A percentile compares a stretch with the other conserved stretches of the same genome.
phyloP scores from a whole-genome alignment of 441 rosid genomes.

The Croton setiger region DNA sequence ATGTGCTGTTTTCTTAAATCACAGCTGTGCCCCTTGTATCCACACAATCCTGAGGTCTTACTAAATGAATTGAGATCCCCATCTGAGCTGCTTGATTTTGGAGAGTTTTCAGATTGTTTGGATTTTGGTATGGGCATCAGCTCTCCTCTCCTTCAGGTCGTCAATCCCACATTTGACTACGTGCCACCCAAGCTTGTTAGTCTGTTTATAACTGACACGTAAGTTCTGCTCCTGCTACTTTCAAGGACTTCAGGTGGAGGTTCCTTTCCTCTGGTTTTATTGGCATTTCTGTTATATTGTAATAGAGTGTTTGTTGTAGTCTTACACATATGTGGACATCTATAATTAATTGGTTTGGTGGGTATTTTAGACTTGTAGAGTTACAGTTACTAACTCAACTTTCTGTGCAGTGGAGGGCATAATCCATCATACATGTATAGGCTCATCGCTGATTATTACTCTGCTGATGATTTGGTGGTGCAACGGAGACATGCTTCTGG shows the following conservation, averaged over 20 bases:
- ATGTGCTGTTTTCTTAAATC: slow-evolving; percentile 18
- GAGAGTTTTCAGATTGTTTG: slow-evolving; percentile 96
- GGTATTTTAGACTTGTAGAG: no score
- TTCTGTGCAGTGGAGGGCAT: slow-evolving; percentile 82
- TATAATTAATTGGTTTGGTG: not conserved
- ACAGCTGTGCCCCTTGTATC: slow-evolving; percentile 95
- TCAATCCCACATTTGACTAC: slow-evolving; percentile 92
- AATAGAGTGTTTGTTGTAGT: slow-evolving; percentile 6
- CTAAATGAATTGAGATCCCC: slow-evolving; percentile 96
- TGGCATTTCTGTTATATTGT: not conserved
- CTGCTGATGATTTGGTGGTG: slow-evolving; percentile 91
- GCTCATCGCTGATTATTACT: slow-evolving; percentile 93
- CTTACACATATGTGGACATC: not conserved
- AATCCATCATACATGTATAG: slow-evolving; percentile 96
- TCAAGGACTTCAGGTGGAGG: slow-evolving; percentile 3
- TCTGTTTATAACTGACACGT: slow-evolving; percentile 95
- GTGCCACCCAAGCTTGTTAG: slow-evolving; percentile 98
- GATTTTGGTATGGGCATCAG: slow-evolving; percentile 65
- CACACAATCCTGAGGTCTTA: slow-evolving; percentile 92
- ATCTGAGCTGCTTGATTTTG: slow-evolving; percentile 90
- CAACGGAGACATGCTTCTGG: slow-evolving; percentile 41
- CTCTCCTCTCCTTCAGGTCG: slow-evolving; percentile 83
- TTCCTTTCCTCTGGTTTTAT: not conserved
- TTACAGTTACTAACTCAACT: not conserved
- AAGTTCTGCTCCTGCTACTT: slow-evolving; percentile 43